A percentile compares a stretch with the other conserved stretches of the same genome.
These are phyloP conservation scores for Biancaea sappan DNA, from an alignment of 306 rosid species.

Conservation along the genomic window DNA sequence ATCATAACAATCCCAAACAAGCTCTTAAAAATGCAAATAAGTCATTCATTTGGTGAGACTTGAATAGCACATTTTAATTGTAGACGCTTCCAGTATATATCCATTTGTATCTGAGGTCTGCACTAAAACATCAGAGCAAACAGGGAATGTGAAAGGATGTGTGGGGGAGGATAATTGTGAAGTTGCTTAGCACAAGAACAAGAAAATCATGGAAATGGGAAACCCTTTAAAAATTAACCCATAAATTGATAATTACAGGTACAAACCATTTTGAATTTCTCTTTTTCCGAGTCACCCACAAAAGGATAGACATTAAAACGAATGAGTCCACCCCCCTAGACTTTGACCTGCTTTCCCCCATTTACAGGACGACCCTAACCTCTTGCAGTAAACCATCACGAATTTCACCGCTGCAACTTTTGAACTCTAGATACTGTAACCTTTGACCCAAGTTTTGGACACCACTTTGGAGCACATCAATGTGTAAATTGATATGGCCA, in stretches of 20 bases:
- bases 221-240: neutral
- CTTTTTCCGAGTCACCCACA: neutral
- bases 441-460: neutral
- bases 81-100: no score
- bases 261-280: neutral
- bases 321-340: neutral
- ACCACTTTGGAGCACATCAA: neutral
- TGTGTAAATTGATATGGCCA: neutral
- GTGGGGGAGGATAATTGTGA: no score
- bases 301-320: neutral
- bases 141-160: no score
- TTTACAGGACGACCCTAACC: neutral
- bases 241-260: neutral
- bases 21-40: no score
- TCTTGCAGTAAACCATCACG: neutral
- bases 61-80: no score
- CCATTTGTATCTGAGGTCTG: no score
- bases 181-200: no score
- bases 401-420: neutral
- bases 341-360: neutral
- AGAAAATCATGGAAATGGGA: neutral
- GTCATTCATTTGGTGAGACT: no score
- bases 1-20: no score
- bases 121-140: no score
- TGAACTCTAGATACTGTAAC: no score